Percentiles rank a stretch among this genome's conserved stretches.
These are phyloP conservation scores for Shiraia bambusicola DNA, from an alignment of 2,329 filamentous ascomycete genomes.

Conservation along the genomic window DNA sequence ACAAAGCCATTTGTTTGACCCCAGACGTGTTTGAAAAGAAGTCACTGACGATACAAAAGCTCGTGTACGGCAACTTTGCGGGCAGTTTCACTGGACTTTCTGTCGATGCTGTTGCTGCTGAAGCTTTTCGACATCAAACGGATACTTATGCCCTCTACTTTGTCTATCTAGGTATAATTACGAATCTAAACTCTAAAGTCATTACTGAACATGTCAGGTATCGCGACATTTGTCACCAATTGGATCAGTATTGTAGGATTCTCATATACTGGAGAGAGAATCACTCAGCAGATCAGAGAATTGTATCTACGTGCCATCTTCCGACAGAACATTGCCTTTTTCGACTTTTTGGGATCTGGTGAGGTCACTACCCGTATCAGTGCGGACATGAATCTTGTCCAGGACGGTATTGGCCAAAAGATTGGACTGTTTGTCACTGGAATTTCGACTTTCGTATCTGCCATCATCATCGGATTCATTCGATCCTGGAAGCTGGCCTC, in stretches of 20 bases:
- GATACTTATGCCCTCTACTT: slow-evolving; percentile 41
- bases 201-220: slow-evolving; percentile 19
- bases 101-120: slow-evolving; percentile 27
- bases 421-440: slow-evolving; percentile 40
- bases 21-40: background rate
- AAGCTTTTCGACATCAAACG: slow-evolving; percentile 33
- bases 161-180: slow-evolving; percentile 48
- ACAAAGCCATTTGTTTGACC: background rate
- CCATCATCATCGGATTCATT: slow-evolving; percentile 88
- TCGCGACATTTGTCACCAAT: slow-evolving; percentile 65
- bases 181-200: background rate
- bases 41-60: slow-evolving; percentile 8
- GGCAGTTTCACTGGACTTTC: slow-evolving; percentile 42
- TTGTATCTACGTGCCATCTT: slow-evolving; percentile 65
- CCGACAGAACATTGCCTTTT: slow-evolving; percentile 46
- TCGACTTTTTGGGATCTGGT: slow-evolving; percentile 86
- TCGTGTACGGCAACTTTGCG: slow-evolving; percentile 45
- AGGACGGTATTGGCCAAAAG: slow-evolving; percentile 72
- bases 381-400: slow-evolving; percentile 88
- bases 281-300: slow-evolving; percentile 48
- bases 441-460: slow-evolving; percentile 67
- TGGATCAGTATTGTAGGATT: slow-evolving; percentile 77
- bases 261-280: slow-evolving; percentile 64
- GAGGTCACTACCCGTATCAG: slow-evolving; percentile 97
- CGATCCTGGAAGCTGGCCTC: slow-evolving; percentile 91